Evolutionary conservation across 148 eudicot genomes (phyloP), one percentile per base, ranked within the genome.

Genomic region (Spergularia marina): DNA sequence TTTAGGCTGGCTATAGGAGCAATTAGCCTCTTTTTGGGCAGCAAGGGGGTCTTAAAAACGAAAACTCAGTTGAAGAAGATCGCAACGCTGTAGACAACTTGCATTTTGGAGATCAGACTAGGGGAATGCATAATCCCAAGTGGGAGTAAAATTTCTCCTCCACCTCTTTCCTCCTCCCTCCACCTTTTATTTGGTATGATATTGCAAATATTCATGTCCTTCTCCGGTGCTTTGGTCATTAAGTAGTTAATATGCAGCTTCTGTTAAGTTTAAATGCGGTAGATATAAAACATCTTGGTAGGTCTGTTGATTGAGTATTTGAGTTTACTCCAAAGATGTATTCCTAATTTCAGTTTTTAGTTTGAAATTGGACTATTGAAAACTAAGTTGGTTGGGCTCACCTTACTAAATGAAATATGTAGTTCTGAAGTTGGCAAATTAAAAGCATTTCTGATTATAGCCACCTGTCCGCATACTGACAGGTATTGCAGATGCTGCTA

Each of bases 401-500:
- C 58, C 53, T 25, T 40, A 23, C 14, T 10, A 36, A 66, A 56
- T 17, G 39, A 40, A 21, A 66, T 17, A 39, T 59, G 30, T 21
- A 5, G 61, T 49, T 67, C 20, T 53, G 8, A 59, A 65, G 30
- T 21, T 25, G 39, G 34, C 12, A 30, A 21, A 39, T 30, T 53
- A 52, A n/a, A 13, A 10, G 40, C 39, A 40, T 62, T 64, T 53
- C 66, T 73, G 34, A 77, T 25, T 57, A 49, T 40, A 7, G 18
- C 53, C 55, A 4, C 71, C 53, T 40, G 39, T 76, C 61, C 18
- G 71, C 52, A 49, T 58, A 65, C 73, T 72, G 69, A 57, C 20
- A 74, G 82, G 82, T 56, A 72, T 2, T 68, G 54, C 74, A 82
- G 91, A 85, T 39, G 68, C 68, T 60, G 79, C 86, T 66, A 73